These are phyloP conservation scores for Phylloporus sp. DNA, from an alignment of 1,284 basidiomycete genomes.

Conservation along the genomic window DNA sequence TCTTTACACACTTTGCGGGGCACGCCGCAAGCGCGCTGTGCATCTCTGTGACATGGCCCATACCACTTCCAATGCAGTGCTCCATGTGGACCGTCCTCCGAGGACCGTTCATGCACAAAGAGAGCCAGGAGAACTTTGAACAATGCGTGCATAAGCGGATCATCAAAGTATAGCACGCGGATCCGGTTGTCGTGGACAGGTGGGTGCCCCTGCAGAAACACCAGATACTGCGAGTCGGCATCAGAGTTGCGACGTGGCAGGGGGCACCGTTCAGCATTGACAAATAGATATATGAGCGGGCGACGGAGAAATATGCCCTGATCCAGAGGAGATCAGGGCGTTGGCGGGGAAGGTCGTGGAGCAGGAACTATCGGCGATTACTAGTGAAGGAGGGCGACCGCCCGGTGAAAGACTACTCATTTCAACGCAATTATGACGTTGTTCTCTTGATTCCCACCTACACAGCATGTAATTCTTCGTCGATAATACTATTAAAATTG, in stretches of 20 bases:
- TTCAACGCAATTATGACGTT: constrained; percentile 1
- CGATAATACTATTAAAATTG: constrained; percentile 15
- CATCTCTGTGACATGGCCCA: constrained; percentile 78
- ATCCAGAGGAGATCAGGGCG: constrained; percentile 41
- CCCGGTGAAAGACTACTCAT: background rate
- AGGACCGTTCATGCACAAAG: constrained; percentile 93
- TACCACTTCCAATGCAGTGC: constrained; percentile 76
- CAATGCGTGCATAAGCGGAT: constrained; percentile 82
- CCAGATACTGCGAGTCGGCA: constrained; percentile 86
- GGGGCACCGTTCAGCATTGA: too few relatives aligned
- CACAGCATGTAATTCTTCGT: constrained; percentile 9
- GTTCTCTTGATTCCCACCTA: background rate
- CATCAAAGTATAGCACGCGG: constrained; percentile 92
- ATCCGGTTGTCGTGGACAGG: constrained; percentile 79
- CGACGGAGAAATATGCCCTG: constrained; percentile 36
- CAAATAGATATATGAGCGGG: constrained; percentile 45
- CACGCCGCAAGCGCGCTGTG: constrained; percentile 86
- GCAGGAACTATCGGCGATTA: constrained; percentile 29
- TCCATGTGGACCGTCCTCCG: constrained; percentile 88
- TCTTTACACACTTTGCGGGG: constrained; percentile 85
- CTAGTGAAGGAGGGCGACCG: constrained; percentile 10
- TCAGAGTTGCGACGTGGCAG: constrained; percentile 76
- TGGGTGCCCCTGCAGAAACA: constrained; percentile 88
- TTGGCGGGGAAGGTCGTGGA: constrained; percentile 35
- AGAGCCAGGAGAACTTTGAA: constrained; percentile 96